These are phyloP conservation scores for Pyrus betulifolia DNA, from an alignment of 306 rosid genomes.

Conservation along the genomic window DNA sequence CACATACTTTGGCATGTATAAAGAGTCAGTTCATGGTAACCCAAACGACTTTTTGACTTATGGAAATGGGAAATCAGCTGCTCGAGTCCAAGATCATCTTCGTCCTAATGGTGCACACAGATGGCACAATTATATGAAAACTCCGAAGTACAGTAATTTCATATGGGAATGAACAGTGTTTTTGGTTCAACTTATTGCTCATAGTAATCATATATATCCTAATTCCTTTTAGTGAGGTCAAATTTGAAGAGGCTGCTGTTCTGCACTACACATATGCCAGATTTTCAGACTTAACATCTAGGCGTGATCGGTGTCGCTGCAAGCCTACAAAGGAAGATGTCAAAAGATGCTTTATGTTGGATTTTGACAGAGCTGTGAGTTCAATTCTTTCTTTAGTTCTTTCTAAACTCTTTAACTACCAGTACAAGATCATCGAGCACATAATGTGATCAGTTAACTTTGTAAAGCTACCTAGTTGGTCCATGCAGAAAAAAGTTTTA, in stretches of 20 bases:
- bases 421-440: neutral
- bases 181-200: slow-evolving; percentile 6
- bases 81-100: slow-evolving; percentile 84
- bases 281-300: slow-evolving; percentile 88
- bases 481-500: neutral
- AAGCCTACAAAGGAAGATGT: slow-evolving; percentile 93
- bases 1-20: slow-evolving; percentile 88
- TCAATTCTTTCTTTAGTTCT: neutral
- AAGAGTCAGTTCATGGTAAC: slow-evolving; percentile 84
- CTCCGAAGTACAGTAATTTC: slow-evolving; percentile 56
- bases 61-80: slow-evolving; percentile 97
- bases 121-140: slow-evolving; percentile 99
- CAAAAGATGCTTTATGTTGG: slow-evolving; percentile 99
- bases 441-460: neutral
- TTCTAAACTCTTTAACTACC: slow-evolving; percentile 1
- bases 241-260: slow-evolving; percentile 97
- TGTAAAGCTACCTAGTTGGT: neutral
- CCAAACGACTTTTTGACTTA: slow-evolving; percentile 96
- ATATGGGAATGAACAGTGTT: neutral
- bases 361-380: slow-evolving; percentile 94
- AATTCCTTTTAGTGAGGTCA: slow-evolving; percentile 64
- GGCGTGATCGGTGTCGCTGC: slow-evolving; percentile 96
- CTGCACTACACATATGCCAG: slow-evolving; percentile 90
- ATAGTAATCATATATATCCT: slow-evolving; percentile 12
- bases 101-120: slow-evolving; percentile 99